phyloP scores from a whole-genome alignment of 371 early-diverging fungal genomes.

The Mortierella sp. region DNA sequence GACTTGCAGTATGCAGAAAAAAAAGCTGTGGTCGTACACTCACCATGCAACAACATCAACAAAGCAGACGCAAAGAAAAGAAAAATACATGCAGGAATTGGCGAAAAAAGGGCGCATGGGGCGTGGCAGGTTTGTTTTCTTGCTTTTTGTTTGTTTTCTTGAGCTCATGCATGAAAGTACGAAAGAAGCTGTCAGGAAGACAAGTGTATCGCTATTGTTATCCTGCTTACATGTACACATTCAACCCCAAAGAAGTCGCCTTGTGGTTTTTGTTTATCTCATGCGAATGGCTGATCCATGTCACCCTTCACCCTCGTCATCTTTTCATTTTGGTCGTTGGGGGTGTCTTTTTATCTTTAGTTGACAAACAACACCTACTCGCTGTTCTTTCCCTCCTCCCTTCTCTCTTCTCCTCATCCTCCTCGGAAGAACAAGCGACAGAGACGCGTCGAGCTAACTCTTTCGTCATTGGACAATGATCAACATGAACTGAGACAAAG shows the following conservation, averaged over 20 bases:
- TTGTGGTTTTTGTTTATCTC: constrained; percentile 11
- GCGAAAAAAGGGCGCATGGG: constrained; percentile 5
- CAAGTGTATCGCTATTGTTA: neutral
- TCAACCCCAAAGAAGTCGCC: neutral
- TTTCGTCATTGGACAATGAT: neutral
- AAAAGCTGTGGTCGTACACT: neutral
- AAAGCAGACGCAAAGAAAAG: neutral
- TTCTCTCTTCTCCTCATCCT: neutral
- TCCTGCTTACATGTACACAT: neutral
- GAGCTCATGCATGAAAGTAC: neutral
- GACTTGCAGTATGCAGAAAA: neutral
- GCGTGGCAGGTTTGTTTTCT: neutral
- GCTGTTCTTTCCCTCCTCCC: neutral
- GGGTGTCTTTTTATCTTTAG: neutral
- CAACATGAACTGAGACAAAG: neutral
- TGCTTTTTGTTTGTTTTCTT: neutral
- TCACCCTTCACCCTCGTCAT: neutral
- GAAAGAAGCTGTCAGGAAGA: neutral
- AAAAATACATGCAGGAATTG: constrained; percentile 8
- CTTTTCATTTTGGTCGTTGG: neutral
- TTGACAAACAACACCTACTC: too few species aligned
- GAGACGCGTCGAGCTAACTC: neutral
- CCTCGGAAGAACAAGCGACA: neutral
- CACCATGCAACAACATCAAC: neutral
- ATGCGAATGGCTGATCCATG: constrained; percentile 6